These are phyloP conservation scores for Rhizopus arrhizus DNA, from an alignment of 371 early-diverging fungal genomes.

Conservation along the genomic window DNA sequence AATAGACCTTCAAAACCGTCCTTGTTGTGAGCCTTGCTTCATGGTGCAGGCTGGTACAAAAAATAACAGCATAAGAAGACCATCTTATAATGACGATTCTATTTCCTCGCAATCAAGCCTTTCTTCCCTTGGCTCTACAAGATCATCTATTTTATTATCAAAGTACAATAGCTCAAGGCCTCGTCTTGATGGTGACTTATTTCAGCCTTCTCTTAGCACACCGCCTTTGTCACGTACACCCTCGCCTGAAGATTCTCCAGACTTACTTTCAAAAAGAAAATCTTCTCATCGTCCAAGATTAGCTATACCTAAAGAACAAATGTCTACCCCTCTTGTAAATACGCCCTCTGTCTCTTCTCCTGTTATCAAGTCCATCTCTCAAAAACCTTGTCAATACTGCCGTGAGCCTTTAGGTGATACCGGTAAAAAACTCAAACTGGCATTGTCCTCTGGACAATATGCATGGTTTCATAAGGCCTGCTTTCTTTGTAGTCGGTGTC, in stretches of 20 bases:
- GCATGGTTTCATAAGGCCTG: constrained; percentile 67
- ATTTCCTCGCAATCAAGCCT: constrained; percentile 12
- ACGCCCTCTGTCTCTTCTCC: neutral
- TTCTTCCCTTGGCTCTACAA: constrained; percentile 5
- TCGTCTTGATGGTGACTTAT: constrained; percentile 13
- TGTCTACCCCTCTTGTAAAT: neutral
- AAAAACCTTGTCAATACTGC: constrained; percentile 33
- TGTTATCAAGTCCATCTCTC: constrained; percentile 9
- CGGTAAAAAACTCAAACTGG: constrained; percentile 26
- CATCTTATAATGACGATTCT: constrained; percentile 8
- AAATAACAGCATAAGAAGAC: neutral
- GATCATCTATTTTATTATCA: constrained; percentile 10
- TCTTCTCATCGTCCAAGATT: neutral
- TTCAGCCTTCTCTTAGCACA: constrained; percentile 3
- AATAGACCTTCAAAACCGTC: constrained; percentile 60
- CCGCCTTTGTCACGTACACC: constrained; percentile 17
- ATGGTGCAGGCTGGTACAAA: constrained; percentile 38
- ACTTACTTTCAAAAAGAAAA: neutral
- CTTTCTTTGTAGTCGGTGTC: constrained; percentile 70
- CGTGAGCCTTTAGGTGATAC: constrained; percentile 27
- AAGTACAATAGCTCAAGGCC: constrained; percentile 1
- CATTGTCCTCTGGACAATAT: constrained; percentile 29
- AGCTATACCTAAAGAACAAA: neutral
- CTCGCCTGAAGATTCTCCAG: constrained; percentile 15
- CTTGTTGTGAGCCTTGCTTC: constrained; percentile 71